Evolutionary conservation across 2,329 filamentous ascomycete genomes (phyloP).

Genomic region (Colletotrichum theobromicola): DNA sequence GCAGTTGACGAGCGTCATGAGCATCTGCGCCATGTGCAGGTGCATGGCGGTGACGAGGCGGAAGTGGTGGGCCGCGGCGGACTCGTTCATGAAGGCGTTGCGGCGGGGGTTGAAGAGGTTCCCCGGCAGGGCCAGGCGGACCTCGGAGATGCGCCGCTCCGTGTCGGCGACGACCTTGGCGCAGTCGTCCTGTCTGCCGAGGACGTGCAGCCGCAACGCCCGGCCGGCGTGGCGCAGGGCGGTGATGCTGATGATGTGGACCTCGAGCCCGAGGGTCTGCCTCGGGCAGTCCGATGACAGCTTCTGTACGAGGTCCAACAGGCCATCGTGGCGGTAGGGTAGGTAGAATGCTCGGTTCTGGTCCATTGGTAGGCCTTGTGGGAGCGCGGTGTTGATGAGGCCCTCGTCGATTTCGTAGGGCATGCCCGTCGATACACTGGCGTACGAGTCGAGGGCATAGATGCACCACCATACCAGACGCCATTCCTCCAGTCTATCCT

Average conservation of each 20-base stretch:
- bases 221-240: not conserved
- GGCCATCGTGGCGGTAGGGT: not conserved
- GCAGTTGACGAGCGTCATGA: slow-evolving; percentile 14
- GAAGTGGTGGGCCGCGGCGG: not conserved
- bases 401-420: slow-evolving; percentile 5
- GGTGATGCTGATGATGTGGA: not conserved
- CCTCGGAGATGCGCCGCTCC: not conserved
- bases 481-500: slow-evolving; percentile 13
- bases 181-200: not conserved
- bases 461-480: slow-evolving; percentile 24
- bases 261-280: not conserved
- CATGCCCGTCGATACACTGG: slow-evolving; percentile 17
- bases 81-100: slow-evolving; percentile 17
- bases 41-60: slow-evolving; percentile 20
- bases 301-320: not conserved
- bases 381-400: not conserved
- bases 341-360: not conserved
- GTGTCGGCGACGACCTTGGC: not conserved
- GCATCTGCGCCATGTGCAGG: slow-evolving; percentile 16
- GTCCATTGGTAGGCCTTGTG: not conserved
- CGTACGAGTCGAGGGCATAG: slow-evolving; percentile 22
- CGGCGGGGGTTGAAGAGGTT: slow-evolving; percentile 13
- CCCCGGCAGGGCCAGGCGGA: not conserved
- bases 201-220: not conserved
- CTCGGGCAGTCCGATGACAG: not conserved